Base-by-base conservation (phyloP, 257 asterid species). In the Ophiorrhiza pumila region DNA sequence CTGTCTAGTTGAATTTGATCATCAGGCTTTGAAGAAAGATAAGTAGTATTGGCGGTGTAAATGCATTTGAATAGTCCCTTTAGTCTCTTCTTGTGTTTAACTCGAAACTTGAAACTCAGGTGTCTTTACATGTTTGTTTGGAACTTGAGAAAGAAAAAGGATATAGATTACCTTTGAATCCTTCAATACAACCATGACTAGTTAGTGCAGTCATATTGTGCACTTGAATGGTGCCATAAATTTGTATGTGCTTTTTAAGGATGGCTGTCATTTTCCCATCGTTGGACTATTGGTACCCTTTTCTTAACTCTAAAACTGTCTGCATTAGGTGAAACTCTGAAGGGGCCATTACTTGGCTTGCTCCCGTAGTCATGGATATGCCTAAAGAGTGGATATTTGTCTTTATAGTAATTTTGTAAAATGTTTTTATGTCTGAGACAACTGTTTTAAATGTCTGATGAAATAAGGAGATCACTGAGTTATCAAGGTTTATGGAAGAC, bases 331-430 rank as follows among this genome's bases (percentile, higher is more conserved):
- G 42, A 65, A 65, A 65, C 32, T 23, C 18, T 61, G 67, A 32
- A 59, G 65, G 23, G 69, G 69, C 52, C 20, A 65, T 64, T n/a
- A 41, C 29, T 52, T 49, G n/a, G 55, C 55, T 49, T 52, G 27
- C 69, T 39, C 9, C 9, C 41, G 17, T 64, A 41, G 53, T 39
- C 11, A 64, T 31, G n/a, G 34, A 65, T 52, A 18, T 3, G 20
- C 58, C 10, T 12, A 7, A 43, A 47, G n/a, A 52, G 7, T 13
- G 22, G 52, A 64, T 13, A 65, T n/a, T 32, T 23, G 39, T 42
- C 71, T 43, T 25, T 12, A 65, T 65, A 25, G 14, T 4, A 65
- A 29, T 65, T 25, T 7, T 14, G 3, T 31, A 2, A 42, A 2
- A 65, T 27, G 14, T 43, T 4, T 22, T 45, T 18, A 65, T 42